Evolutionary conservation across 805 yeast species (phyloP), one percentile per base, ranked within the genome.

Genomic region (Ogataea methylovora): DNA sequence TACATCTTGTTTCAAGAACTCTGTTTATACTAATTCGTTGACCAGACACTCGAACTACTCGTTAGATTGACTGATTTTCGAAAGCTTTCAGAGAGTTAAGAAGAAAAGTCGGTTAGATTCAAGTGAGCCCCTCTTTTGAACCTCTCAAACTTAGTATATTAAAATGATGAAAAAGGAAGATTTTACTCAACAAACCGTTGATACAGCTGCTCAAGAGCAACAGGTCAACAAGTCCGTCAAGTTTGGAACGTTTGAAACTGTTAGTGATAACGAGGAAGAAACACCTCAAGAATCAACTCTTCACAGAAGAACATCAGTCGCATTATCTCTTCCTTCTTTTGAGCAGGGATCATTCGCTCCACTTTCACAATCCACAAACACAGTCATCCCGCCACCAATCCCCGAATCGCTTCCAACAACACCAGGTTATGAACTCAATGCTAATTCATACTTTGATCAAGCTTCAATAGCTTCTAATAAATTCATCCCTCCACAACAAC

Each of bases 371-470:
- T 21, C 32, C 16, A 13, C 8, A 8, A 15, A 20, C 7, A 24
- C 21, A 11, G 7, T 21, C 2, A 48, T 61, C 27, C 60, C 62
- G 4, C 56, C 61, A 4, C 62, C 66, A 4, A 48, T 63, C 13
- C 64, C 67, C 1, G 71, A 62, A 38, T 57, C 65, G 15, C 36
- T 61, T 15, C 69, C 69, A 15, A 56, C 61, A 0, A 64, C 69
- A 0, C 69, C 69, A 5, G 69, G 65, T 1, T 46, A 44, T 30
- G 67, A 62, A 24, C 30, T 58, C 12, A 29, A 39, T 18, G 49
- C 38, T n/a, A 34, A 38, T 13, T 47, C 52, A 6, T 48, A 47
- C 30, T 51, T 48, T 28, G 51, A 42, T 26, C 21, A 35, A 21
- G 30, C 28, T 10, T 20, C 36, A 10, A 19, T 40, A 3, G 23